Evolutionary conservation across 2,329 filamentous ascomycete genomes (phyloP).

Genomic region (Talaromyces sp.): DNA sequence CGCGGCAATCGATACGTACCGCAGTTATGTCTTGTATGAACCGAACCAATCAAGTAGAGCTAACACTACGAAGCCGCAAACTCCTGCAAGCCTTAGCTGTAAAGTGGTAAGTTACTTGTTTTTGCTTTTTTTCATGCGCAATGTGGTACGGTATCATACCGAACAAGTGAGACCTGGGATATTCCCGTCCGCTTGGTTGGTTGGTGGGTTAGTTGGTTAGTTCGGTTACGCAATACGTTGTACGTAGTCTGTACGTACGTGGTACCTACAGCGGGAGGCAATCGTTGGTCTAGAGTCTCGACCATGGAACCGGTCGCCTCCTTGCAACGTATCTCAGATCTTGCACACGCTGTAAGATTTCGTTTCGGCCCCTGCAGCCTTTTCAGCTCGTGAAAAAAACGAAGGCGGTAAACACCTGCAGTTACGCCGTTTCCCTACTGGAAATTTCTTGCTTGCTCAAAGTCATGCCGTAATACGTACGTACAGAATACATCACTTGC

Average conservation of each 20-base stretch:
- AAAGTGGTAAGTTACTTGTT: neutral
- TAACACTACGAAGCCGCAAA: neutral
- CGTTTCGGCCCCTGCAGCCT: neutral
- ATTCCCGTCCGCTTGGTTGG: neutral
- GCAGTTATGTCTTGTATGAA: neutral
- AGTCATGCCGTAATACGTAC: neutral
- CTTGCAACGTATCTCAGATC: neutral
- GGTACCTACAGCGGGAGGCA: neutral
- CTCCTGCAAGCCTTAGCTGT: neutral
- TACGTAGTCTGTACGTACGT: neutral
- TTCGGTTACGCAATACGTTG: neutral
- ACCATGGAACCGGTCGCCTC: neutral
- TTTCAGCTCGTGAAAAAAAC: no score
- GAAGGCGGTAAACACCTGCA: no score
- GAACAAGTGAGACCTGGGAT: neutral
- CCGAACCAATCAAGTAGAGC: neutral
- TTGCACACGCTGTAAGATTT: neutral
- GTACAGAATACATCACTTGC: neutral
- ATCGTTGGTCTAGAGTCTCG: neutral
- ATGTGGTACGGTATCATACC: neutral
- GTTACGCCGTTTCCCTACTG: neutral
- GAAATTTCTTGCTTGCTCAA: neutral
- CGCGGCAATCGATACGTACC: neutral
- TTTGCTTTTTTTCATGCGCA: neutral
- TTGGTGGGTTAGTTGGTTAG: neutral